phyloP scores from a whole-genome alignment of 2,329 filamentous ascomycete genomes.

The Exophiala viscosa region DNA sequence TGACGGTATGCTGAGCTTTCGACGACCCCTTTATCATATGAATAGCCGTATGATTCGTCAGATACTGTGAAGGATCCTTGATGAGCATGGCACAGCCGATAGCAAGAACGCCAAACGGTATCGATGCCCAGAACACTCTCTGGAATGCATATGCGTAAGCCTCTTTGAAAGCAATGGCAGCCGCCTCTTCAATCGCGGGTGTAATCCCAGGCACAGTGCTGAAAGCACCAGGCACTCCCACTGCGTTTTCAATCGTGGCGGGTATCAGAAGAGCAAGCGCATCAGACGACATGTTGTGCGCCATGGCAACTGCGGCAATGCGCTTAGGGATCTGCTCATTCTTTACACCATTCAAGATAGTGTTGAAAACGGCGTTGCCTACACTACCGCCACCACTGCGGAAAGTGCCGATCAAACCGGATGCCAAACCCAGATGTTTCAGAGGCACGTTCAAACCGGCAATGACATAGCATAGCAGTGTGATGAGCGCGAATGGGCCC shows the following conservation, averaged over 20 bases:
- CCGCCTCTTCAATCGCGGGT: slow-evolving; percentile 2
- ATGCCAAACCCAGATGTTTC: slow-evolving; percentile 8
- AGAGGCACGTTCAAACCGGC: slow-evolving; percentile 8
- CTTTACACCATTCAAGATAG: slow-evolving; percentile 7
- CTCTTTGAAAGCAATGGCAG: background rate
- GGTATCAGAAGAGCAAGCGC: slow-evolving; percentile 1
- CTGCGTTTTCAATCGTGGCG: background rate
- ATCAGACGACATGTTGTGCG: background rate
- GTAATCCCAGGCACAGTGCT: slow-evolving; percentile 4
- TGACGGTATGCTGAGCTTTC: too few species aligned
- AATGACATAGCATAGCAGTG: slow-evolving; percentile 7
- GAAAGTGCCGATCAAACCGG: slow-evolving; percentile 14
- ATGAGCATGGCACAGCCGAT: slow-evolving; percentile 2
- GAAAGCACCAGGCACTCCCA: slow-evolving; percentile 7
- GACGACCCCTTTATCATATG: slow-evolving; percentile 6
- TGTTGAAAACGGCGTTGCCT: slow-evolving; percentile 12
- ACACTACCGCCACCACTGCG: slow-evolving; percentile 5
- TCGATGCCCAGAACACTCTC: slow-evolving; percentile 8
- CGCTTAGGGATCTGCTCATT: background rate
- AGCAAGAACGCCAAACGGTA: slow-evolving; percentile 13
- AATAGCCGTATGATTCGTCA: slow-evolving; percentile 12
- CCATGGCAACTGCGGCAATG: slow-evolving; percentile 1
- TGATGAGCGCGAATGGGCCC: slow-evolving; percentile 6
- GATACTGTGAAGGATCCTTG: slow-evolving; percentile 8
- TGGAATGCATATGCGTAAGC: slow-evolving; percentile 9